Evolutionary conservation across 805 yeast species (phyloP).

Genomic region (Myxozyma monticola): DNA sequence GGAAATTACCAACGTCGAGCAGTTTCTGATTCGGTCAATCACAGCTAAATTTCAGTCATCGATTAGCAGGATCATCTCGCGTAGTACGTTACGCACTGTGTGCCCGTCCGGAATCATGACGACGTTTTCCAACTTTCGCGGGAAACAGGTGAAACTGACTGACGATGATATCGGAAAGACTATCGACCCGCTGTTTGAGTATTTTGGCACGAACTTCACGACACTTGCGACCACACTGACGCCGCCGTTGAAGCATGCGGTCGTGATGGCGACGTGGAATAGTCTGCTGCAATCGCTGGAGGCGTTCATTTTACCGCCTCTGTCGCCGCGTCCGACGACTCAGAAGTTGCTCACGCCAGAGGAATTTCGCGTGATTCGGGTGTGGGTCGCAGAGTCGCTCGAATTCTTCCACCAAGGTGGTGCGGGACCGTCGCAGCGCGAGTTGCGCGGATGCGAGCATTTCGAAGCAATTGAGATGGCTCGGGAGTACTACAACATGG

Average conservation of each 20-base stretch:
- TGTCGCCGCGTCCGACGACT: conserved; percentile 44
- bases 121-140: neutral
- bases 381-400: conserved; percentile 68
- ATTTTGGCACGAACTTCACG: conserved; percentile 65
- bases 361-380: conserved; percentile 67
- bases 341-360: conserved; percentile 51
- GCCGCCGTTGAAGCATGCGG: conserved; percentile 54
- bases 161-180: conserved; percentile 45
- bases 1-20: conserved; percentile 61
- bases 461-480: conserved; percentile 14
- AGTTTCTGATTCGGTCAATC: conserved; percentile 51
- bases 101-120: neutral
- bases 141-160: neutral
- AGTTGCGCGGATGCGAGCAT: conserved; percentile 46
- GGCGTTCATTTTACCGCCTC: conserved; percentile 68
- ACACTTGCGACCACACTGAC: conserved; percentile 63
- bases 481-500: conserved; percentile 53
- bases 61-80: neutral
- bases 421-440: conserved; percentile 71
- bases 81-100: neutral
- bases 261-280: conserved; percentile 81
- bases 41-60: neutral
- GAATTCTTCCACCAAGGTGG: conserved; percentile 82
- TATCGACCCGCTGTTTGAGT: conserved; percentile 70
- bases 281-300: conserved; percentile 70